These are phyloP conservation scores for Raffaelea ambrosiae DNA, from an alignment of 2,329 filamentous ascomycete genomes.

Conservation along the genomic window DNA sequence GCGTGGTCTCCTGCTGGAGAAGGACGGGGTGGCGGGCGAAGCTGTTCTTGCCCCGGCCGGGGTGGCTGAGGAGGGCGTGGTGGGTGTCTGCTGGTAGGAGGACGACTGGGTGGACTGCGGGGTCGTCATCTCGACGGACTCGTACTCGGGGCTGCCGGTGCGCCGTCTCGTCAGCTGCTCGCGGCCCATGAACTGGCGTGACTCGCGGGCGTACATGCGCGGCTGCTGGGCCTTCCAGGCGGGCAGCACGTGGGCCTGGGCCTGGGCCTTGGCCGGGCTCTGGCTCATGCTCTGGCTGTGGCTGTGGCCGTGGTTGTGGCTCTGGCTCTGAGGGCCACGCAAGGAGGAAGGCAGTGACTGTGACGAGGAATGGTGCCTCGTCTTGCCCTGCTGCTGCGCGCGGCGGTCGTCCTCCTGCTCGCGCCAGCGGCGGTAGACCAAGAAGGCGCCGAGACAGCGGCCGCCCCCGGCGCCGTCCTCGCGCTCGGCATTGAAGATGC, in stretches of 20 bases:
- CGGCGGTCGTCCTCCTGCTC: conserved; percentile 24
- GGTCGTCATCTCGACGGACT: conserved; percentile 9
- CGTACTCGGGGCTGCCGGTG: conserved; percentile 3
- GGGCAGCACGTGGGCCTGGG: conserved; percentile 8
- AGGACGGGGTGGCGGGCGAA: too few species aligned
- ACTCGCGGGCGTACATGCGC: conserved; percentile 9
- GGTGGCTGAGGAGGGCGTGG: neutral
- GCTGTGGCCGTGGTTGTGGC: too few species aligned
- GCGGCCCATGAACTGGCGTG: conserved; percentile 5
- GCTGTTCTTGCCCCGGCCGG: neutral
- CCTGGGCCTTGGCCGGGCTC: neutral
- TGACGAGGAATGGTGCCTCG: too few species aligned
- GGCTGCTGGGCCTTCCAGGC: conserved; percentile 16
- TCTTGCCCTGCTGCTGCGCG: neutral
- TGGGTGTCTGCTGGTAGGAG: too few species aligned
- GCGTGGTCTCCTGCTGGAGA: too few species aligned
- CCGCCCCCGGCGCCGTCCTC: conserved; percentile 26
- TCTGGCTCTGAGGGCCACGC: too few species aligned
- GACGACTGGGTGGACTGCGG: neutral
- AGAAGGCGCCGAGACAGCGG: conserved; percentile 48
- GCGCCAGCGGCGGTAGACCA: conserved; percentile 42
- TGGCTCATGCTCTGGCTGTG: too few species aligned
- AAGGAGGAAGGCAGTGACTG: neutral
- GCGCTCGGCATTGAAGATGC: conserved; percentile 45
- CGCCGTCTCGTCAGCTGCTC: conserved; percentile 9